phyloP scores from a whole-genome alignment of 352 stramenopile species.

The Globisporangium nunn region DNA sequence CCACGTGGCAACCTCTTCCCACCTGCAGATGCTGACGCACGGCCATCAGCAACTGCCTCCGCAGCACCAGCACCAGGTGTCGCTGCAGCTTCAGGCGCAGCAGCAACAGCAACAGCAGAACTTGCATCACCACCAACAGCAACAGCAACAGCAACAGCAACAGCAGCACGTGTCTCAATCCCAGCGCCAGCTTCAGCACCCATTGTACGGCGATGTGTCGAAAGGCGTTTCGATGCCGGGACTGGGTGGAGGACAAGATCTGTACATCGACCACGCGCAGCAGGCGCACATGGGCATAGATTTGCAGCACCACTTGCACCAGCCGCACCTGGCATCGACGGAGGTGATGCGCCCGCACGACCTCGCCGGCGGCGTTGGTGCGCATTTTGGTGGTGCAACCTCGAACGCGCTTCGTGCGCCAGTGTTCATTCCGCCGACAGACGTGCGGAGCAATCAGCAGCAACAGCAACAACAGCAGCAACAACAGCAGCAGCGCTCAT shows the following conservation, averaged over 20 bases:
- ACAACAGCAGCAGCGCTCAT: slow-evolving; percentile 20
- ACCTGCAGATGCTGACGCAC: slow-evolving; percentile 37
- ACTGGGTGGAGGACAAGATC: slow-evolving; percentile 30
- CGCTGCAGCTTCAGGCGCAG: slow-evolving; percentile 23
- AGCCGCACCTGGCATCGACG: slow-evolving; percentile 7
- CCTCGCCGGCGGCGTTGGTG: slow-evolving; percentile 6
- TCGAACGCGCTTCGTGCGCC: slow-evolving; percentile 10
- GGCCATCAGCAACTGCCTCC: slow-evolving; percentile 11
- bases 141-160: slow-evolving; percentile 15
- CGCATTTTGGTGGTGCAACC: slow-evolving; percentile 10
- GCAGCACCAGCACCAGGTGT: slow-evolving; percentile 16
- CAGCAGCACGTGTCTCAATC: slow-evolving; percentile 29
- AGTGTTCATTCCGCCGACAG: slow-evolving; percentile 9
- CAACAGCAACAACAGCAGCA: slow-evolving; percentile 11
- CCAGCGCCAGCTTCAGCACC: slow-evolving; percentile 33
- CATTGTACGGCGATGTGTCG: slow-evolving; percentile 44
- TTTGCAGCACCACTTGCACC: slow-evolving; percentile 27
- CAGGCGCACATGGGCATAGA: slow-evolving; percentile 50
- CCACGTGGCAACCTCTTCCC: slow-evolving; percentile 13
- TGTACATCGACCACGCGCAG: slow-evolving; percentile 33
- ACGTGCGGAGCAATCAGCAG: slow-evolving; percentile 8
- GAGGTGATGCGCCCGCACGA: slow-evolving; percentile 44
- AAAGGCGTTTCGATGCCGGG: slow-evolving; percentile 45
- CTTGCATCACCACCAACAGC: slow-evolving; percentile 16
- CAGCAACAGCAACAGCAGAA: slow-evolving; percentile 28